A percentile compares a stretch with the other conserved stretches of the same genome.
Evolutionary conservation across 495 filamentous ascomycete species (phyloP).

Genomic region (Aspergillus mulundensis): DNA sequence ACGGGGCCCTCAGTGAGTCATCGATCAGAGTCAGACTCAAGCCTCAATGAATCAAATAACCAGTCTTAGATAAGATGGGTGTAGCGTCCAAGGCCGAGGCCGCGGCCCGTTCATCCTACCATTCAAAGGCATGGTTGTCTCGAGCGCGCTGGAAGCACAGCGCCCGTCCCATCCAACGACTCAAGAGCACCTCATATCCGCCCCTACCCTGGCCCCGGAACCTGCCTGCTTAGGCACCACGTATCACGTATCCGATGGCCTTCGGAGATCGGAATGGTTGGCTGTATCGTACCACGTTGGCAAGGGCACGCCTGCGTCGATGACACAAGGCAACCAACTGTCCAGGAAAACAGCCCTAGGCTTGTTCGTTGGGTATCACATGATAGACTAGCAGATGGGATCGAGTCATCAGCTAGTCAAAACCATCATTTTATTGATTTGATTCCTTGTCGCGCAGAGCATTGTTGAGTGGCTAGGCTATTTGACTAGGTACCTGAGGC

Average conservation of each 20-base stretch:
- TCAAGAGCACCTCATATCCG: background rate
- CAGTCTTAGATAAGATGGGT: too few relatives aligned
- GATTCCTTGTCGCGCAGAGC: too few relatives aligned
- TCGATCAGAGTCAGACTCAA: too few relatives aligned
- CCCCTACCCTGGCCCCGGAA: background rate
- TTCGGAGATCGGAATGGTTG: background rate
- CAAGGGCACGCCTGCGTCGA: background rate
- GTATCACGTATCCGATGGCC: background rate
- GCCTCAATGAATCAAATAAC: too few relatives aligned
- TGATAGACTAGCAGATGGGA: background rate
- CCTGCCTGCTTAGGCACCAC: background rate
- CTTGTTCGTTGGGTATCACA: background rate
- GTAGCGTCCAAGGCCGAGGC: too few relatives aligned
- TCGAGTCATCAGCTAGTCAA: background rate
- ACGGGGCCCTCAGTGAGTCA: too few relatives aligned
- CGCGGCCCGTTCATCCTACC: too few relatives aligned
- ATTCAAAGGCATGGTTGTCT: too few relatives aligned
- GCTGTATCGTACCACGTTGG: constrained; percentile 6
- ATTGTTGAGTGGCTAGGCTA: background rate
- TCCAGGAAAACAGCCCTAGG: background rate
- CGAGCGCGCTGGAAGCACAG: too few relatives aligned
- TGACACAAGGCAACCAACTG: background rate
- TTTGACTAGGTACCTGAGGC: background rate
- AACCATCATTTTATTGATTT: too few relatives aligned
- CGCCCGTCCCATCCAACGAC: background rate